Evolutionary conservation across 768 basidiomycete genomes (phyloP), one percentile per base, ranked within the genome.

Genomic region (Agrocybe chaxingu): DNA sequence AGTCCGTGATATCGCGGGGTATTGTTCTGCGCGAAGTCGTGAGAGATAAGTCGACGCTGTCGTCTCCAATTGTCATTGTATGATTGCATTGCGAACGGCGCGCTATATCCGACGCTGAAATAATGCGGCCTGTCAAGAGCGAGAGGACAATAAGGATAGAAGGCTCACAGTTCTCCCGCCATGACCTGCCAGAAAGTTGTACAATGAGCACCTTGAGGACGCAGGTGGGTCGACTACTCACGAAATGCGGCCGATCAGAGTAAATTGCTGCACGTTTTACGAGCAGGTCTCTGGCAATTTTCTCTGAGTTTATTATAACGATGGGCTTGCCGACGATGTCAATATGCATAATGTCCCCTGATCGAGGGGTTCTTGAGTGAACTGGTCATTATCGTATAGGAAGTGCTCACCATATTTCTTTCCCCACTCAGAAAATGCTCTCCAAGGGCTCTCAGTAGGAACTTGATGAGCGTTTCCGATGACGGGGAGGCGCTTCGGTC

Each of bases 181-280:
- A 58, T 53, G 3, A 58, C 41, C 57, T 58, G 24, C 12, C 18
- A 39, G 7, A 8, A 31, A 24, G 36, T 8, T 2, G n/a, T 7
- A 32, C 31, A 1, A 18, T 10, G 5, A 29, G 32, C 31, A 18
- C 12, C 39, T 13, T 7, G 8, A 31, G 9, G n/a, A 33, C n/a
- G 42, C 39, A 33, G n/a, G 18, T 13, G 30, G 3, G 24, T 3
- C 5, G 24, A 5, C 11, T 24, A 52, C 59, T 35, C 8, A 60
- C 69, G 10, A 78, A 64, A 11, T 62, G 63, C 0, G 77, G 78
- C 6, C 78, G 63, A 42, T 74, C 70, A 39, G 76, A 78, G 55
- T 78, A 77, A 8, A 75, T 65, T 3, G 68, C 51, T 1, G 75
- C 70, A 51, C 73, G 70, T 54, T 67, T 71, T 48, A 78, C 79